Conservation (phyloP, 257 asterid species). For the Hygrophila difformis region DNA sequence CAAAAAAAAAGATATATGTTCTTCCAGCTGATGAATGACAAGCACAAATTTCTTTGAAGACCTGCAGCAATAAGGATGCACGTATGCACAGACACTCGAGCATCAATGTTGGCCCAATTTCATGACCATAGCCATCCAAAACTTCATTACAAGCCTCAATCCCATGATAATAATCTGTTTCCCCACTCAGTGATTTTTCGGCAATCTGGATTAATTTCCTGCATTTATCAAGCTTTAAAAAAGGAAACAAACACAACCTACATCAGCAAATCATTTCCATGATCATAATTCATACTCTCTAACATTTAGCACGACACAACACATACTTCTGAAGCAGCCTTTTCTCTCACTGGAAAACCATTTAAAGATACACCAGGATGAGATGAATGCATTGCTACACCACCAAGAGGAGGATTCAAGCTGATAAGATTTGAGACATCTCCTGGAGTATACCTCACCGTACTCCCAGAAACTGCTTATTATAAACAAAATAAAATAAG, state of each 20-base stretch:
- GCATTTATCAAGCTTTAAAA: conserved; percentile 62
- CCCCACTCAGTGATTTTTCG: conserved; percentile 56
- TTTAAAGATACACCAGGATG: conserved; percentile 30
- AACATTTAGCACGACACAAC: conserved; percentile 13
- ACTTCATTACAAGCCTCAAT: conserved; percentile 93
- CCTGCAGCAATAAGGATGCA: conserved; percentile 90
- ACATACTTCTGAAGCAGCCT: conserved; percentile 48
- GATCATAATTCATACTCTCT: not conserved
- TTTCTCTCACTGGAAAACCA: conserved; percentile 35
- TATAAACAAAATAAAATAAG: not conserved
- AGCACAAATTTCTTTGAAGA: conserved; percentile 16
- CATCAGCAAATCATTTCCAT: too few relatives aligned
- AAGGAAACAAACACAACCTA: conserved; percentile 15
- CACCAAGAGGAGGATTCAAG: conserved; percentile 35
- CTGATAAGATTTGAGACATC: conserved; percentile 57
- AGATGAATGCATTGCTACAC: conserved; percentile 45
- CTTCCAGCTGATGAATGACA: conserved; percentile 9
- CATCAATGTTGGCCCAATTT: conserved; percentile 52
- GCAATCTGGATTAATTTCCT: conserved; percentile 71
- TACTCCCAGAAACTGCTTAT: conserved; percentile 51
- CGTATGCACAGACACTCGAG: conserved; percentile 82
- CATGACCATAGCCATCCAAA: conserved; percentile 62
- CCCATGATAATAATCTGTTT: conserved; percentile 50
- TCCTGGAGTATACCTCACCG: conserved; percentile 49
- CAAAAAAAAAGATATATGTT: not conserved